These are phyloP conservation scores for Fusarium piperis DNA, from an alignment of 2,329 filamentous ascomycete species.

Conservation along the genomic window DNA sequence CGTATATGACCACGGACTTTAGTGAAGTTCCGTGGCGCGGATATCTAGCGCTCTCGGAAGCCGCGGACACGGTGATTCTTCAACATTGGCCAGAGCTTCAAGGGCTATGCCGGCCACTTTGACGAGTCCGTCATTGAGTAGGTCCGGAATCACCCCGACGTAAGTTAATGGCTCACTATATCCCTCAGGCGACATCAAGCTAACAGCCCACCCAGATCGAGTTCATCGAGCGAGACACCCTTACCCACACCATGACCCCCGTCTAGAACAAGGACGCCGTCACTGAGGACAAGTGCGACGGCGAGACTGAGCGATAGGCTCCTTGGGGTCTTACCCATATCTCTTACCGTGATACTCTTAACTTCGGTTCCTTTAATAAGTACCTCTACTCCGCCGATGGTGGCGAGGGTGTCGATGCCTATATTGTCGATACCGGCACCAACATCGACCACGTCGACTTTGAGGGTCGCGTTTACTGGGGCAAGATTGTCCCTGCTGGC, in stretches of 20 bases:
- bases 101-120: conserved; percentile 97
- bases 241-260: conserved; percentile 82
- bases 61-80: too few relatives aligned
- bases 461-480: conserved; percentile 94
- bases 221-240: conserved; percentile 93
- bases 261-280: conserved; percentile 52
- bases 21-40: too few relatives aligned
- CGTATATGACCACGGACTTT: too few relatives aligned
- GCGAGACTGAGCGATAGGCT: conserved; percentile 84
- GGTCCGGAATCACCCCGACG: conserved; percentile 93
- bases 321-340: conserved; percentile 99
- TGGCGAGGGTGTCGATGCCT: conserved; percentile 98
- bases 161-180: conserved; percentile 62
- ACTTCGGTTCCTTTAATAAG: conserved; percentile 96
- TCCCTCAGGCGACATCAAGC: conserved; percentile 9
- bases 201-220: conserved; percentile 73
- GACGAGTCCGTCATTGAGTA: conserved; percentile 92
- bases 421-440: conserved; percentile 98
- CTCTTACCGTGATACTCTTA: conserved; percentile 88
- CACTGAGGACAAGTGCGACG: conserved; percentile 55
- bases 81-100: conserved; percentile 84
- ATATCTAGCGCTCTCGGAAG: too few relatives aligned
- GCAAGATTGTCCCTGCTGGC: conserved; percentile 89
- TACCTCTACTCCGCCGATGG: conserved; percentile 91
- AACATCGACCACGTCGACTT: conserved; percentile 96